Base-by-base conservation (phyloP, 305 asterid genomes). In the Caryopteris hybrid region DNA sequence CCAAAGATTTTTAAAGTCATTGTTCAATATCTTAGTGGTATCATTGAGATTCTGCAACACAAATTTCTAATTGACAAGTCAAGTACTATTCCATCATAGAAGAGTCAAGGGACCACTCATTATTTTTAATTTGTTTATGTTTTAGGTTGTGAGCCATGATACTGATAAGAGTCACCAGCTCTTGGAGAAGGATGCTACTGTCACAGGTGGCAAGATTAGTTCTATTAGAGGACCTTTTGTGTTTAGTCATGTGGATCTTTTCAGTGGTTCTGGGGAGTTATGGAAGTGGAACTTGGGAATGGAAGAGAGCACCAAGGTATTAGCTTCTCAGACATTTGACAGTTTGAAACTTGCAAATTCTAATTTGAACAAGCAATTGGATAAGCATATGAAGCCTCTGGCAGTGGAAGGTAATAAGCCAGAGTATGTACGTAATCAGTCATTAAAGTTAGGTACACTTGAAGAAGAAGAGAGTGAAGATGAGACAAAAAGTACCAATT, bases 231-330 rank as follows among this genome's bases (percentile, higher is more conserved):
- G 90, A 66, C 89, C 93, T 73, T 85, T 87, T 73, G 89, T 83
- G 23, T 84, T 68, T 86, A 90, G 97, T 71, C 86, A 84, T 79
- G 74, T 88, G 54, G 98, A 94, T 84, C 93, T 94, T 73, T 94
- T 94, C 83, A 84, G 91, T 78, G 98, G 98, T 66, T 89, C 88
- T 72, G 99, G 98, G 74, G 99, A 89, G 80, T 84, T 90, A 70
- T 91, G 95, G 99, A 89, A 82, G 68, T 88, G 96, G 96, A 85
- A 76, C 76, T 73, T 93, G 76, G 90, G 84, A 74, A 72, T 79
- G 78, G 89, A 91, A 66, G 90, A 78, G 69, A 83, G 62, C 66
- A 73, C 77, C 64, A 71, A 70, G 65, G 50, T 61, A 61, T 55
- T 74, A 64, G 66, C 77, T 75, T 77, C 90, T 54, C 78, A 75